Evolutionary conservation across 2,329 filamentous ascomycete genomes (phyloP).

Genomic region (Cylindrodendrum hubeiense): DNA sequence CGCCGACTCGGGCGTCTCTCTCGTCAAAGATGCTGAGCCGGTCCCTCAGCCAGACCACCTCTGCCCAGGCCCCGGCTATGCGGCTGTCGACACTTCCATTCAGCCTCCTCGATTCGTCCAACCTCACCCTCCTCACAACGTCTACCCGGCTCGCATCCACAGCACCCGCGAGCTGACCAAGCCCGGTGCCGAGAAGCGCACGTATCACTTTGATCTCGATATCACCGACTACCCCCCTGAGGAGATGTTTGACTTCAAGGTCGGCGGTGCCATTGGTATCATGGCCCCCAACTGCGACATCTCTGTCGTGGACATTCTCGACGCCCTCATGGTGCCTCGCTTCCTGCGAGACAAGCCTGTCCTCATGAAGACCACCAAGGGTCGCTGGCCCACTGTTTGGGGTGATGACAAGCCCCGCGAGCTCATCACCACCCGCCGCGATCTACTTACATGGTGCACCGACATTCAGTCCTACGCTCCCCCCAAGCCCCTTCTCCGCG

Average conservation of each 20-base stretch:
- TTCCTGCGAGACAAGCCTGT: constrained; percentile 88
- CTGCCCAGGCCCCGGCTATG: constrained; percentile 51
- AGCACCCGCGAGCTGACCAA: constrained; percentile 88
- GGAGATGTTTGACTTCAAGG: constrained; percentile 90
- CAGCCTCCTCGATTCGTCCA: constrained; percentile 92
- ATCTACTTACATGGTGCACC: constrained; percentile 94
- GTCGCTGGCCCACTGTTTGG: constrained; percentile 98
- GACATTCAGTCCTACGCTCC: constrained; percentile 95
- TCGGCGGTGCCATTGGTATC: constrained; percentile 94
- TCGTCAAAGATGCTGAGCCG: constrained; percentile 51
- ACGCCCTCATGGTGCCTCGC: constrained; percentile 83
- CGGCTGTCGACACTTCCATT: constrained; percentile 66
- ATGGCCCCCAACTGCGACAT: constrained; percentile 86
- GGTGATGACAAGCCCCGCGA: constrained; percentile 88
- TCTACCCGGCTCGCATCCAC: constrained; percentile 90
- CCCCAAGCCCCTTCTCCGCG: constrained; percentile 85
- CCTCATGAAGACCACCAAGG: constrained; percentile 80
- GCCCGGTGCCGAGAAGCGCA: constrained; percentile 92
- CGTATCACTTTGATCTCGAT: constrained; percentile 97
- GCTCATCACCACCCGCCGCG: constrained; percentile 89
- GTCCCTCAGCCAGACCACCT: constrained; percentile 33
- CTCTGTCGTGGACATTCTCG: constrained; percentile 86
- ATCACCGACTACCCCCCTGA: constrained; percentile 94
- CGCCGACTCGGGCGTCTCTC: constrained; percentile 62
- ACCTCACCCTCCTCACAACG: constrained; percentile 92